These are phyloP conservation scores for Jaminaea rosea DNA, from an alignment of 1,284 basidiomycete genomes.

Conservation along the genomic window DNA sequence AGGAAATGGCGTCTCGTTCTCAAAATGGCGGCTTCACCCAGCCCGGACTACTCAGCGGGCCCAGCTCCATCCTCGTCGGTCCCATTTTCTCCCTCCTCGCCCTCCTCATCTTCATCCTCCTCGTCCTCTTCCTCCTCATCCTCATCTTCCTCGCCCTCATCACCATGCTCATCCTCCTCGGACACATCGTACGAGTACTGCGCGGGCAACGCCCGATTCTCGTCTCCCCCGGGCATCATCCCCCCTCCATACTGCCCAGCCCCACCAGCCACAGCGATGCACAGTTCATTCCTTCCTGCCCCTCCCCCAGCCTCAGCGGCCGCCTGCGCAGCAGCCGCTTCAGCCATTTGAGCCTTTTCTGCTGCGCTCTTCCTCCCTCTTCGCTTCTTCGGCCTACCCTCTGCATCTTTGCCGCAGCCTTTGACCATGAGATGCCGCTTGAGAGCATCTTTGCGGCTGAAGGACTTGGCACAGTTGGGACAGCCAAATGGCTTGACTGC, in stretches of 20 bases:
- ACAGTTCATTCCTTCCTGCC: neutral
- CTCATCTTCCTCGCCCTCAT: constrained; percentile 2
- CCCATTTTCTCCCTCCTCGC: neutral
- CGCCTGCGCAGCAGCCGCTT: neutral
- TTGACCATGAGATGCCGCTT: constrained; percentile 37
- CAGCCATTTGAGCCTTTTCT: constrained; percentile 1
- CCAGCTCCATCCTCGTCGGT: too few species aligned
- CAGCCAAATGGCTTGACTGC: constrained; percentile 39
- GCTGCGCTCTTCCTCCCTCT: neutral
- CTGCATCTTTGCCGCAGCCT: constrained; percentile 39
- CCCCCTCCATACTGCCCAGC: neutral
- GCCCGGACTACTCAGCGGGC: too few species aligned
- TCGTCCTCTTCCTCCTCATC: constrained; percentile 6
- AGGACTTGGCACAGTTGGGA: constrained; percentile 30
- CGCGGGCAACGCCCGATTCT: too few species aligned
- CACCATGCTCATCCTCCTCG: constrained; percentile 1
- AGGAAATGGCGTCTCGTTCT: too few species aligned
- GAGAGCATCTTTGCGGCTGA: constrained; percentile 38
- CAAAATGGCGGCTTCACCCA: too few species aligned
- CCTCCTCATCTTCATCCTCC: constrained; percentile 4
- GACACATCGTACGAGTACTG: neutral
- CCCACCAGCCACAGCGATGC: neutral
- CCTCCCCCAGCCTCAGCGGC: neutral
- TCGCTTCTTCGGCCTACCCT: constrained; percentile 29
- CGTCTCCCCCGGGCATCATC: too few species aligned